These are phyloP conservation scores for Phytopythium vexans DNA, from an alignment of 352 stramenopile species.

Conservation along the genomic window DNA sequence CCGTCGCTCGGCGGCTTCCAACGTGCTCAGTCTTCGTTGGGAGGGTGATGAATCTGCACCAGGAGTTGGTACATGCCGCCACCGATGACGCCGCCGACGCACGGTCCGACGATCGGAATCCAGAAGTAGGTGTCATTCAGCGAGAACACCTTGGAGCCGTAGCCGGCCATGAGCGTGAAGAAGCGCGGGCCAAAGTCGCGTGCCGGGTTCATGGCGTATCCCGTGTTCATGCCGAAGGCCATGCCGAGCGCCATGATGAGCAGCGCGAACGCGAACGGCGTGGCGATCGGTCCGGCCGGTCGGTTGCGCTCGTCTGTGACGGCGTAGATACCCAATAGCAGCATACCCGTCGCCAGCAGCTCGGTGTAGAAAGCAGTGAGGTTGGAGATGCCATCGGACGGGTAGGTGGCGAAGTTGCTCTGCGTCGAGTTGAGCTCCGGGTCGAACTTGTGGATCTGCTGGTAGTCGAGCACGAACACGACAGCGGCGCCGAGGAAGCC, in stretches of 20 bases:
- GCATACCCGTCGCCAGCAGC: constrained; percentile 46
- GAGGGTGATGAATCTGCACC: constrained; percentile 50
- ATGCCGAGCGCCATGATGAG: constrained; percentile 53
- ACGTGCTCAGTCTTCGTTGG: constrained; percentile 2
- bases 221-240: constrained; percentile 30
- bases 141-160: constrained; percentile 53
- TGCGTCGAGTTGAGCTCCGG: constrained; percentile 33
- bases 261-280: constrained; percentile 31
- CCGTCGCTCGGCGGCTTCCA: background rate
- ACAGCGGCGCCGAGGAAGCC: constrained; percentile 32
- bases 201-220: constrained; percentile 3
- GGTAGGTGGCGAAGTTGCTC: constrained; percentile 41
- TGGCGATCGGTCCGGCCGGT: constrained; percentile 19
- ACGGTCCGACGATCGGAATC: constrained; percentile 51
- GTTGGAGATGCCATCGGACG: constrained; percentile 31
- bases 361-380: constrained; percentile 50
- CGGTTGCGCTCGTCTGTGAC: constrained; percentile 45
- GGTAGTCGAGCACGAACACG: constrained; percentile 46
- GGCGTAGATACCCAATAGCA: constrained; percentile 42
- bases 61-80: constrained; percentile 44
- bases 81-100: constrained; percentile 38
- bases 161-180: constrained; percentile 48
- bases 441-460: constrained; percentile 38
- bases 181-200: constrained; percentile 38
- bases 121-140: constrained; percentile 50